Evolutionary conservation across 2,329 filamentous ascomycete genomes (phyloP), one percentile per base, ranked within the genome.

Genomic region (Aspergillus hortae): DNA sequence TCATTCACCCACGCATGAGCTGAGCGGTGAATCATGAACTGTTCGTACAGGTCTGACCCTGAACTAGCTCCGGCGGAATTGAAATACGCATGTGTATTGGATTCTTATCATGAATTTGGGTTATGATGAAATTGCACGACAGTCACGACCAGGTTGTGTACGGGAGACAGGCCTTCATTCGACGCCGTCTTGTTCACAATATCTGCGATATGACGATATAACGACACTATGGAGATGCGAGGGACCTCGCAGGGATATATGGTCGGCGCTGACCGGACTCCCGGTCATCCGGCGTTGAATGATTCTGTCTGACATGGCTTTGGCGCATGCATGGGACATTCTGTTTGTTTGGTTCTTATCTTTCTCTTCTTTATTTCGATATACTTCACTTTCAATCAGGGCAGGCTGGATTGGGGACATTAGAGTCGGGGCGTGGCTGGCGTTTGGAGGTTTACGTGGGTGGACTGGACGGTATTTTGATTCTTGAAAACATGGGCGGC

Each of bases 1-100:
- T 48, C 59, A 58, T 53, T 56, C 52, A 27, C 59, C 67, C 46
- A 63, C 66, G 23, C 61, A 64, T 15, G 67, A 69, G 48, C 57
- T 69, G 36, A 63, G 62, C 23, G 66, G 67, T 33, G 67, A 68
- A 49, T 64, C 60, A n/a, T 69, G 60, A 67, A 48, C 51, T 30
- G 46, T 11, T 11, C 10, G 27, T 30, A 30, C 27, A 11, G 27
- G 27, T 30, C 7, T 30, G 27, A 30, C 27, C 27, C 6, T 9
- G 27, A 30, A 10, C 23, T 23, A 4, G 23, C 10, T 30, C 7
- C 27, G 7, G 7, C 27, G 7, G 27, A 11, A 30, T 30, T 30
- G 27, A 30, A 30, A 30, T 30, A 30, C 23, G 27, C 27, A 11
- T 30, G 27, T 30, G 27, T 30, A 30, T 30, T 51, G 50, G 55